Conservation (phyloP, 345 rosid genomes). For the Salix purpurea region DNA sequence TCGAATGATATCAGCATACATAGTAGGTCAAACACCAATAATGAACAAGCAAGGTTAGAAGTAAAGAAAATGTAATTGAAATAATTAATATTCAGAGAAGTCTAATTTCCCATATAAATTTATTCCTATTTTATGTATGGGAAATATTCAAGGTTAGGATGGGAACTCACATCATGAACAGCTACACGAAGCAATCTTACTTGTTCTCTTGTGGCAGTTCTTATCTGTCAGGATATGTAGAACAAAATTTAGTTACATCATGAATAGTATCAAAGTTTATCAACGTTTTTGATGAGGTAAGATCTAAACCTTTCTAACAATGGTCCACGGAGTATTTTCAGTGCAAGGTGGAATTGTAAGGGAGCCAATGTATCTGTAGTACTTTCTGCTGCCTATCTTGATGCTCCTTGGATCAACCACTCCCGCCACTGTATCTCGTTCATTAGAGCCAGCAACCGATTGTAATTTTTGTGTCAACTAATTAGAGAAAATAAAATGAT, state of each 20-base stretch:
- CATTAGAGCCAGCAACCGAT: conserved; percentile 23
- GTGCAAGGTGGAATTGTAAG: conserved; percentile 86
- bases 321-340: conserved; percentile 65
- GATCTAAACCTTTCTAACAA: conserved; percentile 46
- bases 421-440: conserved; percentile 38
- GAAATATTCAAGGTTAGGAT: background rate
- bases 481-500: background rate
- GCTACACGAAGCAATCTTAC: conserved; percentile 61
- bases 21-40: background rate
- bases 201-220: conserved; percentile 61
- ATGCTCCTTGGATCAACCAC: conserved; percentile 47
- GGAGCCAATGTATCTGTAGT: conserved; percentile 75
- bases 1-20: background rate
- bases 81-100: background rate
- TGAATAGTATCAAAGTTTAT: background rate
- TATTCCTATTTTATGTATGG: background rate
- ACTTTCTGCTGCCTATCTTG: conserved; percentile 53
- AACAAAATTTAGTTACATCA: background rate
- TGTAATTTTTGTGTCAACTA: conserved; percentile 43
- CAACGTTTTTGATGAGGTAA: background rate
- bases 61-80: too few species aligned
- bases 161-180: conserved; percentile 66
- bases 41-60: background rate
- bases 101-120: background rate
- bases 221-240: conserved; percentile 33